These are phyloP conservation scores for Clitocybe nebularis DNA, from an alignment of 1,284 basidiomycete genomes.

Conservation along the genomic window DNA sequence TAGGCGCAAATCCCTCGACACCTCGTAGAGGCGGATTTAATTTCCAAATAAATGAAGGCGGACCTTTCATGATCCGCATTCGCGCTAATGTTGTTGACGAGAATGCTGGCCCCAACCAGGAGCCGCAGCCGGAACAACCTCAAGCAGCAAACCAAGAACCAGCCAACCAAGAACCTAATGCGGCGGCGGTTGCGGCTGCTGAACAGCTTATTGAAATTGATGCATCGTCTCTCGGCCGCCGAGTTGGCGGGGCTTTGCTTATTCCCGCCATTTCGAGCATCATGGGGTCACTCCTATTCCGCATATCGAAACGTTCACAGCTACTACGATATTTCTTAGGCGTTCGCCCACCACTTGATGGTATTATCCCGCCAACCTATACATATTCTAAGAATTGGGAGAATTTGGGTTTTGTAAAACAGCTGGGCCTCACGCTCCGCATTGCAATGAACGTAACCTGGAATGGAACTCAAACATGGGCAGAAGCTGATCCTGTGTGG, in stretches of 20 bases:
- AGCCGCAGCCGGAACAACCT: constrained; percentile 2
- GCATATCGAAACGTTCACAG: constrained; percentile 44
- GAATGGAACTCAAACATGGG: constrained; percentile 57
- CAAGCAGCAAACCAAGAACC: constrained; percentile 13
- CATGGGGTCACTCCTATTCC: constrained; percentile 60
- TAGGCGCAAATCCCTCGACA: constrained; percentile 35
- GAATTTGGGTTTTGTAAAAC: constrained; percentile 20
- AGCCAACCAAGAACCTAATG: constrained; percentile 14
- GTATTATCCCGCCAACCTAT: constrained; percentile 22
- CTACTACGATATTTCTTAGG: constrained; percentile 55
- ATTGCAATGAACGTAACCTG: constrained; percentile 44
- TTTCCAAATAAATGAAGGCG: constrained; percentile 36
- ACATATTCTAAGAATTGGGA: constrained; percentile 24
- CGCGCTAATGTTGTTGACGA: constrained; percentile 33
- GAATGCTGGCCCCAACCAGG: constrained; percentile 5
- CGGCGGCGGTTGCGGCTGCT: constrained; percentile 34
- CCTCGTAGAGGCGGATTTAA: constrained; percentile 15
- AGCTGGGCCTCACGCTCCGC: constrained; percentile 30
- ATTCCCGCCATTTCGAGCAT: constrained; percentile 59
- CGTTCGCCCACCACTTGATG: constrained; percentile 34
- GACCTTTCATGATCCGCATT: constrained; percentile 43
- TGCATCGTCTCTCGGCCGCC: constrained; percentile 55
- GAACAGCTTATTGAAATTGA: constrained; percentile 55
- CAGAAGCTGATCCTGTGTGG: constrained; percentile 71
- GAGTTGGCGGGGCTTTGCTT: constrained; percentile 61